Conservation (phyloP, 768 basidiomycete species). For the Suillus alpinus region DNA sequence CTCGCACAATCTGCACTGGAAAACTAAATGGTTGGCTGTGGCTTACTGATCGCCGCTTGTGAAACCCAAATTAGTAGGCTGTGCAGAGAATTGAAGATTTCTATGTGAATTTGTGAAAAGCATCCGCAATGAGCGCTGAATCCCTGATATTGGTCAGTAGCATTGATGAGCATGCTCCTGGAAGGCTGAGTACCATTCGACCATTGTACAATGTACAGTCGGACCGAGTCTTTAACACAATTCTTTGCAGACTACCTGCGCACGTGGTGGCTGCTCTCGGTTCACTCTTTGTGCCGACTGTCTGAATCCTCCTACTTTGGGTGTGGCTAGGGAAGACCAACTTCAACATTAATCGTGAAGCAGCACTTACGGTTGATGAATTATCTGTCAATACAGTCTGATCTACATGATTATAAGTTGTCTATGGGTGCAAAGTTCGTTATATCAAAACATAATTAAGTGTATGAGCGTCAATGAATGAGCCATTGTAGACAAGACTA, state of each 20-base stretch:
- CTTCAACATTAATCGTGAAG: background rate
- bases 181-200: background rate
- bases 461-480: background rate
- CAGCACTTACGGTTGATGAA: background rate
- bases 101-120: background rate
- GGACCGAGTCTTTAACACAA: no score
- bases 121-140: background rate
- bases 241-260: background rate
- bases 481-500: background rate
- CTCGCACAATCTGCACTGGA: background rate
- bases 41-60: background rate
- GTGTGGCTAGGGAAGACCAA: background rate
- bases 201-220: background rate
- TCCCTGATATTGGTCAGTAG: slow-evolving; percentile 5
- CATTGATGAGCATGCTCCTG: background rate
- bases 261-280: background rate
- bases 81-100: background rate
- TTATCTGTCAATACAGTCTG: background rate
- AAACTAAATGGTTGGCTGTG: background rate
- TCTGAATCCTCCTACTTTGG: background rate
- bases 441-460: background rate
- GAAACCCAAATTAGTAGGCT: background rate
- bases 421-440: background rate
- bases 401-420: background rate
- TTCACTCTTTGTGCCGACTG: background rate